Conservation (phyloP, 371 early-diverging fungal genomes). For the Vairimorpha apis region DNA sequence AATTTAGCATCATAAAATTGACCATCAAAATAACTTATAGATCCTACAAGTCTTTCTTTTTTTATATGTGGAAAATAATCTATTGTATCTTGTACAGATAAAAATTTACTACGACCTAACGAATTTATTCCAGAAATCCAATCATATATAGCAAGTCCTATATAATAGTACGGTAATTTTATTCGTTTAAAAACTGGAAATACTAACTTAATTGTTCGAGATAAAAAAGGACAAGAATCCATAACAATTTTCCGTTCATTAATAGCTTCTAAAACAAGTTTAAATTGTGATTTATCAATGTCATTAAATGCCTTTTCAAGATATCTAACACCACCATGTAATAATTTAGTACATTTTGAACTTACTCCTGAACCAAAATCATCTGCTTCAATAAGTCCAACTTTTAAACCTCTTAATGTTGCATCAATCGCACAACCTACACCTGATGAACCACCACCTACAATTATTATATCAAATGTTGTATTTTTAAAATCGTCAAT, state of each 20-base stretch:
- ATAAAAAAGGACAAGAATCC: slow-evolving; percentile 85
- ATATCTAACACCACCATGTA: slow-evolving; percentile 98
- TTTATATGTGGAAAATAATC: slow-evolving; percentile 88
- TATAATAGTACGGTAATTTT: slow-evolving; percentile 90
- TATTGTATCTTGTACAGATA: slow-evolving; percentile 74
- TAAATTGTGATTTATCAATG: slow-evolving; percentile 86
- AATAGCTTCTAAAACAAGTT: slow-evolving; percentile 86
- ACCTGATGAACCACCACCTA: slow-evolving; percentile 96
- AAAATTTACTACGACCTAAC: slow-evolving; percentile 75
- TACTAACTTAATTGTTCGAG: slow-evolving; percentile 84
- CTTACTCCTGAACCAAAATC: slow-evolving; percentile 92
- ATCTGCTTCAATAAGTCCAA: slow-evolving; percentile 86
- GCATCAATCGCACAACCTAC: slow-evolving; percentile 91
- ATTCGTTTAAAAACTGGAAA: slow-evolving; percentile 85
- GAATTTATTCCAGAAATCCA: slow-evolving; percentile 78
- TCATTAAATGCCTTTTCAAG: slow-evolving; percentile 91
- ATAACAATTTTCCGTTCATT: slow-evolving; percentile 86
- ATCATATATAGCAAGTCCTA: slow-evolving; percentile 87
- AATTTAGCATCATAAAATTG: slow-evolving; percentile 92
- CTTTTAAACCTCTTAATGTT: slow-evolving; percentile 83
- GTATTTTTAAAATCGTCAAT: slow-evolving; percentile 31
- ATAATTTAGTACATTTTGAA: slow-evolving; percentile 88
- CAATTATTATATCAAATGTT: slow-evolving; percentile 74
- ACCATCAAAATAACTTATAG: slow-evolving; percentile 93
- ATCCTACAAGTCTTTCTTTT: slow-evolving; percentile 76